A percentile compares a stretch with the other conserved stretches of the same genome.
phyloP scores from a whole-genome alignment of 345 rosid species.

The Boechera divaricarpa region DNA sequence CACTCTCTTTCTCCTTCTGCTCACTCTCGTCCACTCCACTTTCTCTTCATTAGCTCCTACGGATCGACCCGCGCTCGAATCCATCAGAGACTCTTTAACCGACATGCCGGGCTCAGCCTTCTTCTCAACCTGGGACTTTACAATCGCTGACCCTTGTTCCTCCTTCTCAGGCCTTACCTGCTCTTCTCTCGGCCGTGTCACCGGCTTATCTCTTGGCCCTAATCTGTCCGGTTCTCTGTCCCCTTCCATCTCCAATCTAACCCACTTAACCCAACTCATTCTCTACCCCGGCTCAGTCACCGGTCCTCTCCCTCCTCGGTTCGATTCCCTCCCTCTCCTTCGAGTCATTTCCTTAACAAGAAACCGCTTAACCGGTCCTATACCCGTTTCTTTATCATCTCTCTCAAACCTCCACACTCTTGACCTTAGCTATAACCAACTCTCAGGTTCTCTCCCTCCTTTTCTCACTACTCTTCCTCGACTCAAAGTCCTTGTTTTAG shows the following conservation, averaged over 20 bases:
- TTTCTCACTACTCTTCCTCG: slow-evolving; percentile 48
- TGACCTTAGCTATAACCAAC: slow-evolving; percentile 76
- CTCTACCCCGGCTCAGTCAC: slow-evolving; percentile 83
- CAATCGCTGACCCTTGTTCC: slow-evolving; percentile 63
- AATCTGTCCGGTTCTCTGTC: slow-evolving; percentile 83
- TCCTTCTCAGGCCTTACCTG: slow-evolving; percentile 71
- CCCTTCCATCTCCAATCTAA: slow-evolving; percentile 61
- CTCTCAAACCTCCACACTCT: slow-evolving; percentile 70
- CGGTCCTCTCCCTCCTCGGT: slow-evolving; percentile 75
- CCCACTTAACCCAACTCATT: slow-evolving; percentile 70
- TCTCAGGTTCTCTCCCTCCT: slow-evolving; percentile 66
- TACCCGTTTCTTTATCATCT: slow-evolving; percentile 61
- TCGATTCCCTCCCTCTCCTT: slow-evolving; percentile 58
- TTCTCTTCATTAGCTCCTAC: slow-evolving; percentile 36
- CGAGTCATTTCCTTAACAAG: slow-evolving; percentile 72
- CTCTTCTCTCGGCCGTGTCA: slow-evolving; percentile 49
- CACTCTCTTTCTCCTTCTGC: slow-evolving; percentile 33
- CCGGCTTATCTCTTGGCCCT: slow-evolving; percentile 62
- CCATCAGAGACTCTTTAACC: slow-evolving; percentile 61
- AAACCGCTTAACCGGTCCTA: slow-evolving; percentile 80
- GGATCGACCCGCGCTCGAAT: slow-evolving; percentile 50
- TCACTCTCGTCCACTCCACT: slow-evolving; percentile 37
- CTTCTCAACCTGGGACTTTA: slow-evolving; percentile 73
- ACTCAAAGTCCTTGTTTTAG: slow-evolving; percentile 62
- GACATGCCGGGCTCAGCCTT: slow-evolving; percentile 63